Conservation (phyloP, 2,329 filamentous ascomycete genomes). For the Diaporthe batatas region DNA sequence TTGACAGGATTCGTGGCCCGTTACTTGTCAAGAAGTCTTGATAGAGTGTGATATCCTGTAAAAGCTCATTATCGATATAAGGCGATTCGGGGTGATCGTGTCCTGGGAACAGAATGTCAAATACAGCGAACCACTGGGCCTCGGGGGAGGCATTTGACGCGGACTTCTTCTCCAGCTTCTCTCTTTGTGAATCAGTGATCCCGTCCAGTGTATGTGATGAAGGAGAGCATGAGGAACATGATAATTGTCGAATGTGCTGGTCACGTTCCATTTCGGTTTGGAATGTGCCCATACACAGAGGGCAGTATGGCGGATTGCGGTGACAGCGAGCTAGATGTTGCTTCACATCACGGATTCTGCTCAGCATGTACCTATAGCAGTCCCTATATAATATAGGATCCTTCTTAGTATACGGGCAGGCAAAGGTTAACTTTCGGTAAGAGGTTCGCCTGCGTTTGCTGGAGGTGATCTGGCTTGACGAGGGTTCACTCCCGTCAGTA, state of each 20-base stretch:
- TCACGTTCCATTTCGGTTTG: not conserved
- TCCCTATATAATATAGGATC: not conserved
- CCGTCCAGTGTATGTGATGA: too few relatives aligned
- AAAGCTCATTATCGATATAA: not conserved
- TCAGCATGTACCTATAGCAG: slow-evolving; percentile 27
- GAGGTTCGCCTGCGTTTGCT: not conserved
- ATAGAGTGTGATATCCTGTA: slow-evolving; percentile 1
- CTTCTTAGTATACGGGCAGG: slow-evolving; percentile 39
- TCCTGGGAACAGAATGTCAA: slow-evolving; percentile 35
- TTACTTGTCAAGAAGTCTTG: slow-evolving; percentile 15
- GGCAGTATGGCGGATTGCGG: slow-evolving; percentile 14
- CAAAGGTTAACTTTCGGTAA: not conserved
- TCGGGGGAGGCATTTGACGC: not conserved
- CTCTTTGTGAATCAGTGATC: not conserved
- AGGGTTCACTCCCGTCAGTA: too few relatives aligned
- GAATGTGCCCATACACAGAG: slow-evolving; percentile 22
- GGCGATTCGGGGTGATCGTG: slow-evolving; percentile 1
- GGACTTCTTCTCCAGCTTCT: not conserved
- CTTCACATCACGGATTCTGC: slow-evolving; percentile 28
- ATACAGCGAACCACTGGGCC: slow-evolving; percentile 32
- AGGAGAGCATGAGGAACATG: too few relatives aligned
- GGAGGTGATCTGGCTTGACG: not conserved
- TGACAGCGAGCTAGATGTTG: slow-evolving; percentile 24
- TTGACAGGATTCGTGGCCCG: not conserved
- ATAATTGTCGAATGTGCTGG: not conserved